Percentiles rank a stretch among this genome's conserved stretches.
Evolutionary conservation across 2,329 filamentous ascomycete species (phyloP).

Genomic region (Cytospora piceae): DNA sequence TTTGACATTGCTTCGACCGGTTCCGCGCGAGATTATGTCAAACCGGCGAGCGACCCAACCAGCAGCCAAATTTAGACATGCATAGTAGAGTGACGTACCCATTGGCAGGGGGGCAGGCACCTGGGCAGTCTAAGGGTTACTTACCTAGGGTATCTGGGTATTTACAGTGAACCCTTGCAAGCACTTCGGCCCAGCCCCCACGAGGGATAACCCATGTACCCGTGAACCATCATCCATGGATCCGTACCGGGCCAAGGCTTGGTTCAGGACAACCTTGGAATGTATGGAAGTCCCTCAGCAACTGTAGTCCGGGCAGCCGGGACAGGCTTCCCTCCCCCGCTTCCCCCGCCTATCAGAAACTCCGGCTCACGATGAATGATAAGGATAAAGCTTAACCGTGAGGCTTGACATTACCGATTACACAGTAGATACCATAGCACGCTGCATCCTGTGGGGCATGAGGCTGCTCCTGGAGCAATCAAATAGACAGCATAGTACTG

Average conservation of each 20-base stretch:
- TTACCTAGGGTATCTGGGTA: too few species aligned
- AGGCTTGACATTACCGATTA: not conserved
- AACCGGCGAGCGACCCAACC: constrained; percentile 1
- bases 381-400: constrained; percentile 4
- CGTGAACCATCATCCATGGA: too few species aligned
- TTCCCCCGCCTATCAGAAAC: not conserved
- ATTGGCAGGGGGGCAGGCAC: not conserved
- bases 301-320: not conserved
- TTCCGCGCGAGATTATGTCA: constrained; percentile 27
- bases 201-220: not conserved
- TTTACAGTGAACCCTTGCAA: not conserved
- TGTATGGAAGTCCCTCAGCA: too few species aligned
- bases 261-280: too few species aligned
- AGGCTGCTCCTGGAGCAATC: not conserved
- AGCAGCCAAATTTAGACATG: constrained; percentile 17
- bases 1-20: constrained; percentile 20
- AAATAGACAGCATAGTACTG: not conserved
- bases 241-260: too few species aligned
- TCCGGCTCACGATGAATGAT: not conserved
- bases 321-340: not conserved
- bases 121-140: too few species aligned
- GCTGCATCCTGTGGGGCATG: not conserved
- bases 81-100: not conserved
- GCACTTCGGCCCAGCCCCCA: not conserved
- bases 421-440: not conserved